Evolutionary conservation across 371 early-diverging fungal genomes (phyloP).

Genomic region (Mucor velutinosus): DNA sequence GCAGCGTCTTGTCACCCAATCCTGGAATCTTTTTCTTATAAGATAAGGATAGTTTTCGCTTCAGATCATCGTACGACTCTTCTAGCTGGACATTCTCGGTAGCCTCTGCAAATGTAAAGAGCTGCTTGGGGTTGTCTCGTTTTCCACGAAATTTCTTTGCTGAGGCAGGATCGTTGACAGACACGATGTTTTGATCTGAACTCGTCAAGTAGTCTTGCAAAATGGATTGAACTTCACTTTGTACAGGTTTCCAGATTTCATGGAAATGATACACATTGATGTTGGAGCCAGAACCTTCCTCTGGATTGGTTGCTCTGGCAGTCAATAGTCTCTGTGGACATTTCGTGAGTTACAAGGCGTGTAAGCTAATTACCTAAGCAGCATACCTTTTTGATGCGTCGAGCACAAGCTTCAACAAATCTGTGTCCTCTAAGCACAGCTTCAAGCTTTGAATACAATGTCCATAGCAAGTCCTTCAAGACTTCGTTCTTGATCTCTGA

Average conservation of each 20-base stretch:
- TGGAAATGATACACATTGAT: conserved; percentile 52
- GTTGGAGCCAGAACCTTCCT: conserved; percentile 26
- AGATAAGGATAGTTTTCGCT: conserved; percentile 27
- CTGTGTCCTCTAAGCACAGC: conserved; percentile 82
- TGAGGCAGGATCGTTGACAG: conserved; percentile 19
- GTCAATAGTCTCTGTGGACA: conserved; percentile 22
- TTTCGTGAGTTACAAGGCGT: background rate
- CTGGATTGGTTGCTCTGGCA: conserved; percentile 11
- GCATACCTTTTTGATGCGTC: conserved; percentile 45
- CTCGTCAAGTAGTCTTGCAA: conserved; percentile 74
- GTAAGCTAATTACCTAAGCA: no score
- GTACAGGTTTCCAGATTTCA: conserved; percentile 71
- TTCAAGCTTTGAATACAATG: conserved; percentile 82
- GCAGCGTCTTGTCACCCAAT: conserved; percentile 21
- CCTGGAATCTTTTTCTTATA: conserved; percentile 43
- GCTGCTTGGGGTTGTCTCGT: conserved; percentile 36
- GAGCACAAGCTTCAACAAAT: conserved; percentile 61
- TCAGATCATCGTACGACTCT: conserved; percentile 45
- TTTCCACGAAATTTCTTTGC: conserved; percentile 23
- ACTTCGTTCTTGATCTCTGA: conserved; percentile 66
- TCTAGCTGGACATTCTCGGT: conserved; percentile 26
- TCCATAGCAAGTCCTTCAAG: conserved; percentile 80
- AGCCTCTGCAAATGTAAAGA: conserved; percentile 51
- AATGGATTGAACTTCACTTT: conserved; percentile 71
- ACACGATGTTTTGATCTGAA: conserved; percentile 47